Base-by-base conservation (phyloP, 148 eudicot species). In the Beta vulgaris region DNA sequence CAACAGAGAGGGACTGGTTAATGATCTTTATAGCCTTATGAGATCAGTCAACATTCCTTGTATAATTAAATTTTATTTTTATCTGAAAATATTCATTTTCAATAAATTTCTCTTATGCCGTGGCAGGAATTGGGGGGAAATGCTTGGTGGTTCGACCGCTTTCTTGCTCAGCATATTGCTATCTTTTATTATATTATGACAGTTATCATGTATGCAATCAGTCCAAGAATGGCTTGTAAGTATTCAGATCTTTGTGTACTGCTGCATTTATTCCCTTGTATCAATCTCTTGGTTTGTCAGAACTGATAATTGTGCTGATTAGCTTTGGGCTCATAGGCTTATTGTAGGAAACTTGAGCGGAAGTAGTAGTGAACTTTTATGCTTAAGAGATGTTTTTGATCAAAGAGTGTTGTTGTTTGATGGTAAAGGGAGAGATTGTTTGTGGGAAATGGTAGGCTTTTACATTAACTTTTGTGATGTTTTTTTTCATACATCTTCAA, bases 171-270 rank as follows among this genome's bases (percentile, higher is more conserved):
- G 76, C 90, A 89, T 75, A 90, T 95, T 29, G 98, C 98, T 18
- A 35, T 90, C 73, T 77, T 95, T 60, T 95, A 95, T 82, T 95
- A 95, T 75, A 83, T 95, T 73, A 89, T 95, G 98, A 88, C 85
- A 23, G 98, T 86, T 35, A 34, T 88, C 77, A 95, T 95, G 92
- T 95, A 95, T 82, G 77, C 82, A 53, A 77, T 95, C 79, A 95
- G 98, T 78, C 98, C 98, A 65, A 89, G 98, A 89, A 95, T 95
- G 98, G 98, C 98, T 62, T 95, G 98, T 92, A 84, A 95, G 97
- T 89, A 51, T 55, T 42, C 25, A 63, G 72, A 28, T 64, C 54
- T 65, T 13, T 67, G 40, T 23, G 49, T 40, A 13, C 29, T 55
- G 71, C 36, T 44, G 59, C 18, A 31, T 4, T 25, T 4, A 18